These are phyloP conservation scores for Penicillium capsulatum DNA, from an alignment of 2,329 filamentous ascomycete species.

Conservation along the genomic window DNA sequence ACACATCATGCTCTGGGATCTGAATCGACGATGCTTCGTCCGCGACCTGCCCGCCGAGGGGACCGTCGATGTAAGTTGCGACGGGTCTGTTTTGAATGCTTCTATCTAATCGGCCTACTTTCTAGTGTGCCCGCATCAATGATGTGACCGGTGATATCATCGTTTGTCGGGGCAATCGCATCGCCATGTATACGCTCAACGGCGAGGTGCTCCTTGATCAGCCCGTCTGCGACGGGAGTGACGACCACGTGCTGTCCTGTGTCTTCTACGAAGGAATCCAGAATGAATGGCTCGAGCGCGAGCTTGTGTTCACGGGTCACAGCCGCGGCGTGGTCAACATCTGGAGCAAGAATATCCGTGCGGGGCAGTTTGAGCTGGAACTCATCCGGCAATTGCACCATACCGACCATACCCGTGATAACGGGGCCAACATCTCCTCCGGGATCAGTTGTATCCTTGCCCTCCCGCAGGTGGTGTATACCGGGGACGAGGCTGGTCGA, in stretches of 20 bases:
- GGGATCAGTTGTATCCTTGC: constrained; percentile 83
- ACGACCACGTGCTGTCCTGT: constrained; percentile 75
- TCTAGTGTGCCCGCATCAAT: constrained; percentile 79
- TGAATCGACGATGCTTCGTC: constrained; percentile 85
- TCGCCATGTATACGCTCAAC: constrained; percentile 82
- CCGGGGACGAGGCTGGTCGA: constrained; percentile 86
- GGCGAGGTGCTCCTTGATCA: constrained; percentile 78
- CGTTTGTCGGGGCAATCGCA: constrained; percentile 69
- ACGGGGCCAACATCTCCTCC: constrained; percentile 53
- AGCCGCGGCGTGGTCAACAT: constrained; percentile 75
- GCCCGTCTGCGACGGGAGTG: constrained; percentile 65
- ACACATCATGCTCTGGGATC: constrained; percentile 84
- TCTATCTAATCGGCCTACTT: not conserved
- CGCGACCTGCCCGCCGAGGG: constrained; percentile 62
- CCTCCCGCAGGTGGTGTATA: constrained; percentile 80
- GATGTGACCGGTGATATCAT: constrained; percentile 87
- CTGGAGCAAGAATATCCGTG: constrained; percentile 55
- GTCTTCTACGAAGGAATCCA: constrained; percentile 89
- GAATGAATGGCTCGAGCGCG: constrained; percentile 86
- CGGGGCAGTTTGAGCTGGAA: constrained; percentile 69
- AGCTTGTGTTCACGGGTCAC: constrained; percentile 86
- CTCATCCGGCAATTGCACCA: constrained; percentile 80
- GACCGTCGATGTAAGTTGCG: constrained; percentile 42
- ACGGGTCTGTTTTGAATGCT: not conserved
- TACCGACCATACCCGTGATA: constrained; percentile 62